Conservation (phyloP, 495 filamentous ascomycete species). For the Talaromyces liani region DNA sequence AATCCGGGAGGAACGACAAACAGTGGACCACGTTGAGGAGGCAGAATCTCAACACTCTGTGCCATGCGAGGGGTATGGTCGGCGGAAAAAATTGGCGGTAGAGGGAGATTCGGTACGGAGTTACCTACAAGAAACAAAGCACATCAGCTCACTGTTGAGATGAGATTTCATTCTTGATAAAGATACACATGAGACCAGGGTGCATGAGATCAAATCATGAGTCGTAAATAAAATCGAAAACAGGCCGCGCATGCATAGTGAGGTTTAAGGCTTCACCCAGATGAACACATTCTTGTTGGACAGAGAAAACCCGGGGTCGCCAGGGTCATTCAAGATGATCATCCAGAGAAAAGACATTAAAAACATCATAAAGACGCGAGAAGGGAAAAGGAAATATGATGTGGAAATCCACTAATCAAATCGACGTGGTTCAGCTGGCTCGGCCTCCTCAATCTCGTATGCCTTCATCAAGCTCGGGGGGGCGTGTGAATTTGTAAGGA, state of each 20-base stretch:
- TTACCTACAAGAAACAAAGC: slow-evolving; percentile 10
- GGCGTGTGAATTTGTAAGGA: slow-evolving; percentile 2
- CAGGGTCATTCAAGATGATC: too few species aligned
- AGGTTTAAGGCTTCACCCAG: too few species aligned
- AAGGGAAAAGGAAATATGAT: not conserved
- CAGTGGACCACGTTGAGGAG: slow-evolving; percentile 17
- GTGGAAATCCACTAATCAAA: not conserved
- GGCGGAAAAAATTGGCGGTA: not conserved
- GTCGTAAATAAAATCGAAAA: not conserved
- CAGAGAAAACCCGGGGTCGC: too few species aligned
- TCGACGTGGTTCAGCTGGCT: not conserved
- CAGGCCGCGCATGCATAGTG: not conserved
- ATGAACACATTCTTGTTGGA: too few species aligned
- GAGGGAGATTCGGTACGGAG: slow-evolving; percentile 4
- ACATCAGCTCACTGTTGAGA: slow-evolving; percentile 7
- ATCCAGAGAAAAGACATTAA: too few species aligned
- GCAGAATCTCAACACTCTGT: slow-evolving; percentile 8
- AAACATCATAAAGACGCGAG: not conserved
- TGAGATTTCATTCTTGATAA: slow-evolving; percentile 10
- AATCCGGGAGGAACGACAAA: slow-evolving; percentile 72
- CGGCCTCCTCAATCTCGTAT: slow-evolving; percentile 7
- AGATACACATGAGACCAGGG: slow-evolving; percentile 13
- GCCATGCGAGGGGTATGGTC: slow-evolving; percentile 8
- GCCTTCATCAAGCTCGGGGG: slow-evolving; percentile 2
- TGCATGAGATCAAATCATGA: slow-evolving; percentile 9